A percentile compares a stretch with the other conserved stretches of the same genome.
These are phyloP conservation scores for Hydnomerulius pinastri DNA, from an alignment of 768 basidiomycete species.

Conservation along the genomic window DNA sequence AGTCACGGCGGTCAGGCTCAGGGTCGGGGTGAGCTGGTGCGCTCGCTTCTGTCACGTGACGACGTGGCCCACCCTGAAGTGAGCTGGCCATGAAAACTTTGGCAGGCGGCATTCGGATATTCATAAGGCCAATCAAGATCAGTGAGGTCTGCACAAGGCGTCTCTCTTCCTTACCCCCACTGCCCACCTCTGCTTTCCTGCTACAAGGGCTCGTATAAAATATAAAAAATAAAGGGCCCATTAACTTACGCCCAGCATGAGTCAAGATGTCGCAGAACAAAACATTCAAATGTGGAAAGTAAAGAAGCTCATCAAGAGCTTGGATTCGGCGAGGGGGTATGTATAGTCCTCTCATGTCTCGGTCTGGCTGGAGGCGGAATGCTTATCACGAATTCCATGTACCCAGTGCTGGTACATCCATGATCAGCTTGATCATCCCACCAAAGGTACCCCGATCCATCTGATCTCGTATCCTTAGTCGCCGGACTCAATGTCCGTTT, in stretches of 20 bases:
- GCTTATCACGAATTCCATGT: slow-evolving; percentile 25
- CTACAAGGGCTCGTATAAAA: slow-evolving; percentile 8
- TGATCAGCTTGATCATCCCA: slow-evolving; percentile 98
- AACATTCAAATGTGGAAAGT: slow-evolving; percentile 99
- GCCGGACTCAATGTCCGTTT: slow-evolving; percentile 1
- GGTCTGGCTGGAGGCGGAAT: background rate
- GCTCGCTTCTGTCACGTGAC: background rate
- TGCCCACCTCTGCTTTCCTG: slow-evolving; percentile 28
- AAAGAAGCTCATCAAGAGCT: slow-evolving; percentile 98
- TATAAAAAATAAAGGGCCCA: slow-evolving; percentile 12
- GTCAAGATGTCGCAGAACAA: slow-evolving; percentile 86
- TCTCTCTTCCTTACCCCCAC: slow-evolving; percentile 4
- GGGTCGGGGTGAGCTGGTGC: too few relatives aligned
- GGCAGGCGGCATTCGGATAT: slow-evolving; percentile 16
- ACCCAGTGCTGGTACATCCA: slow-evolving; percentile 88
- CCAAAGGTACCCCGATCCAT: slow-evolving; percentile 64
- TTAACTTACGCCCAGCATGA: slow-evolving; percentile 56
- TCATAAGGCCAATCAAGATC: slow-evolving; percentile 1
- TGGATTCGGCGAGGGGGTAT: slow-evolving; percentile 74
- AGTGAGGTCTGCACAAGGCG: background rate
- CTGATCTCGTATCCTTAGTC: slow-evolving; percentile 5
- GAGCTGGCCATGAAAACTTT: slow-evolving; percentile 4
- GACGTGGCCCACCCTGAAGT: slow-evolving; percentile 24
- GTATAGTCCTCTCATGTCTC: slow-evolving; percentile 1
- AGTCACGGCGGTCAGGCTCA: too few relatives aligned